Evolutionary conservation across 2,329 filamentous ascomycete species (phyloP).

Genomic region (Penicillium sp.): DNA sequence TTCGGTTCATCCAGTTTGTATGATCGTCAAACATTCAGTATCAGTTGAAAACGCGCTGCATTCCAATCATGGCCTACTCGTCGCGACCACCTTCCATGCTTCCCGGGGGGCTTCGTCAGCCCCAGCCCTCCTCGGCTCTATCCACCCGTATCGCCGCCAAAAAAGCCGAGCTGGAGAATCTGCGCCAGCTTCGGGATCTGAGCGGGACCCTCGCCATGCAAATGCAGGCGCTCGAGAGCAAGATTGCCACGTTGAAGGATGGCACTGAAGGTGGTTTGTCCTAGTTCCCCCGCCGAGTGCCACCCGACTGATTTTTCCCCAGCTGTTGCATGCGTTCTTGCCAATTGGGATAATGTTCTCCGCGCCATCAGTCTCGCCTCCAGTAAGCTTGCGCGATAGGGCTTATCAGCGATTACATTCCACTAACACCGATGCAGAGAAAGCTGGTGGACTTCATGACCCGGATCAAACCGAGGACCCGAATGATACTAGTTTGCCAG

Average conservation of each 20-base stretch:
- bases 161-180: slow-evolving; percentile 61
- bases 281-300: not conserved
- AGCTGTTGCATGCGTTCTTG: slow-evolving; percentile 66
- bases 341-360: slow-evolving; percentile 66
- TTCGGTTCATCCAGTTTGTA: not conserved
- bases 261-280: slow-evolving; percentile 57
- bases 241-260: slow-evolving; percentile 60
- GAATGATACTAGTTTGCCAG: slow-evolving; percentile 57
- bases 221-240: slow-evolving; percentile 62
- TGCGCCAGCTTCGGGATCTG: slow-evolving; percentile 62
- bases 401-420: slow-evolving; percentile 10
- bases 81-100: slow-evolving; percentile 37
- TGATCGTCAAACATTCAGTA: not conserved
- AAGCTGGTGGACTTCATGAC: slow-evolving; percentile 25
- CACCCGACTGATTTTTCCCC: slow-evolving; percentile 6
- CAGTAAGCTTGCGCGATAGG: slow-evolving; percentile 45
- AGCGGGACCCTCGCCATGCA: slow-evolving; percentile 62
- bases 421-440: slow-evolving; percentile 22
- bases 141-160: slow-evolving; percentile 63
- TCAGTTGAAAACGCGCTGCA: not conserved
- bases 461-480: slow-evolving; percentile 55
- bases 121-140: slow-evolving; percentile 57
- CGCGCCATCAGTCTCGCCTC: slow-evolving; percentile 65
- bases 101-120: slow-evolving; percentile 28
- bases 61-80: slow-evolving; percentile 35